These are phyloP conservation scores for Kluyveromyces sp. DNA, from an alignment of 1,139 yeast species.

Conservation along the genomic window DNA sequence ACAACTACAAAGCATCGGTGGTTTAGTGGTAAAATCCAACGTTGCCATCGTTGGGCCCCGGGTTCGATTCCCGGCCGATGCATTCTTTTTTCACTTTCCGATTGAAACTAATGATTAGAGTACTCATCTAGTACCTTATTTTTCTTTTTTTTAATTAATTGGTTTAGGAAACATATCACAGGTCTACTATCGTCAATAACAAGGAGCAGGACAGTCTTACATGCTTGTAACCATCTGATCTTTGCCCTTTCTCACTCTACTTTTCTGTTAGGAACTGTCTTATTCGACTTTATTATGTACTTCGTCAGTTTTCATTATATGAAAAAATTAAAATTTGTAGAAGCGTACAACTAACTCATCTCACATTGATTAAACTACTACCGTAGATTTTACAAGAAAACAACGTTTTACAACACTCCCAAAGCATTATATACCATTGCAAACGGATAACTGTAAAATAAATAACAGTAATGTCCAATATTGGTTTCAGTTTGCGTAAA, in stretches of 20 bases:
- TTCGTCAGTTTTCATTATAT: no score
- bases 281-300: no score
- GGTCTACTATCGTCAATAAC: no score
- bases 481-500: conserved; percentile 61
- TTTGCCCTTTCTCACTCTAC: no score
- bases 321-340: no score
- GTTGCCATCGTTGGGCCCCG: conserved; percentile 16
- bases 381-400: no score
- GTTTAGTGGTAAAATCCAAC: conserved; percentile 15
- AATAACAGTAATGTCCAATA: conserved; percentile 24
- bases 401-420: neutral
- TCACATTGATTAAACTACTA: no score
- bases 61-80: conserved; percentile 15
- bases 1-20: conserved; percentile 10
- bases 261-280: no score
- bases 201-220: no score
- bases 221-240: no score
- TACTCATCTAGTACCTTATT: neutral
- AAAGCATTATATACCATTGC: neutral
- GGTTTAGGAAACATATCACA: no score
- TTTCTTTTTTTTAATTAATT: neutral
- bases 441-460: neutral
- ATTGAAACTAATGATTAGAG: neutral
- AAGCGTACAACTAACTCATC: no score
- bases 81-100: conserved; percentile 3